Base-by-base conservation (phyloP, 177 flowering plant species). In the Vitis hybrid region DNA sequence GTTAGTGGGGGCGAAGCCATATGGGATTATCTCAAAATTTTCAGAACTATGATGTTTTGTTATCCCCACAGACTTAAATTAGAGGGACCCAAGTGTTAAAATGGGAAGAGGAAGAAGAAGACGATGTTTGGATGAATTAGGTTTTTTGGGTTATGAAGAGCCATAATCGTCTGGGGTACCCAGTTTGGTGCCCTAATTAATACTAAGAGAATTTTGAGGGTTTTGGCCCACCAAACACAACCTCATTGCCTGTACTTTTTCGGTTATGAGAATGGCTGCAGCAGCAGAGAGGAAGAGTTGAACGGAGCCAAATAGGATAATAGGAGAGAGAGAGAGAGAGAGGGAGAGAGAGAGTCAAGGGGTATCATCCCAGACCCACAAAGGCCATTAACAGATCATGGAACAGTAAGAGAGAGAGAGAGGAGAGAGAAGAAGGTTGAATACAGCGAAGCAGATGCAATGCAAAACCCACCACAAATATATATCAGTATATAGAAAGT, bases 381-480 rank as follows among this genome's bases (percentile, higher is more conserved):
- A 21, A 67, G 48, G 70, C 69, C 75, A 66, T 63, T 56, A 61
- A 61, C 30, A 51, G 64, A 56, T 30, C 49, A 64, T 19, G 55
- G 21, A 60, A 70, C 32, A 68, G 48, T 23, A 26, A 51, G 62
- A 55, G 21, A 52, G 51, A 39, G 50, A 52, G 52, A 57, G 55
- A 14, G 56, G 63, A 26, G 17, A 62, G 49, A 63, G 55, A 50
- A 60, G 65, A 81, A 77, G 80, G 85, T 83, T 80, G 89, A 81
- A 78, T 76, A 77, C 87, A 84, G 89, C 89, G 81, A 84, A 81
- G 89, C 86, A 83, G 74, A 75, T 70, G 79, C 2, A 60, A 26
- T 32, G 52, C 76, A 63, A 72, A 26, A 67, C 77, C 75, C 76
- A 73, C 62, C 51, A 56, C 51, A 34, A 21, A 50, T 55, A 45